Base-by-base conservation (phyloP, 2,329 filamentous ascomycete species). In the Ophiocordyceps camponoti-saundersi region DNA sequence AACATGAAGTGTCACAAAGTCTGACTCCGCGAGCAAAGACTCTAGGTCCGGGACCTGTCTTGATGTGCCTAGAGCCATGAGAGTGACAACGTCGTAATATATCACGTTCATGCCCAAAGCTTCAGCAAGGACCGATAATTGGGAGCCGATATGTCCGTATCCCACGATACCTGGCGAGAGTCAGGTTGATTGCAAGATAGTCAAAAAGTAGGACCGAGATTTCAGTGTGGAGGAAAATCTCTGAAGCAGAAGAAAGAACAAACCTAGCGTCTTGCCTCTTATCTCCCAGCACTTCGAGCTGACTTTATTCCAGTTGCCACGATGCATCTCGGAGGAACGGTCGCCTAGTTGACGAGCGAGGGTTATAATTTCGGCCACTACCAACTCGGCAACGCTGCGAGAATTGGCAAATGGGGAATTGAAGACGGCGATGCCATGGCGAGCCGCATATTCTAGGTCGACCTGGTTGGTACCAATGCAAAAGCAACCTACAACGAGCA, bases 381-480 rank as follows among this genome's bases (percentile, higher is more conserved):
- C 88, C 48, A 96, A 73, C 70, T 98, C 92, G 48, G 92, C 92
- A 46, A 98, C 92, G 61, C 86, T 94, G 62, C 92, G 83, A 10
- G 90, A 96, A 69, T 98, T 98, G 68, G 85, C 89, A 67, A 98
- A 98, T 1, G 92, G 92, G 43, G 92, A 96, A 69, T 98, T 98
- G 79, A 98, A 98, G 53, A 98, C 92, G 34, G 89, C 88, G 61
- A 96, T 95, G 54, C 92, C 88, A 60, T 85, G 79, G 55, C 75
- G 73, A 44, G 87, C 87, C 29, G 88, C 87, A 60, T 79, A 90
- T 51, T 86, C 76, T 50, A 94, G 78, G 61, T 94, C 82, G 53
- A 95, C 88, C 64, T 94, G 88, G 69, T 94, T 96, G 48, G 92
- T 98, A 53, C 92, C 92, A 57, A 98, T 98, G 65, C 92, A 98